Base-by-base conservation (phyloP, 2,329 filamentous ascomycete genomes). In the Ascosphaera acerosa region DNA sequence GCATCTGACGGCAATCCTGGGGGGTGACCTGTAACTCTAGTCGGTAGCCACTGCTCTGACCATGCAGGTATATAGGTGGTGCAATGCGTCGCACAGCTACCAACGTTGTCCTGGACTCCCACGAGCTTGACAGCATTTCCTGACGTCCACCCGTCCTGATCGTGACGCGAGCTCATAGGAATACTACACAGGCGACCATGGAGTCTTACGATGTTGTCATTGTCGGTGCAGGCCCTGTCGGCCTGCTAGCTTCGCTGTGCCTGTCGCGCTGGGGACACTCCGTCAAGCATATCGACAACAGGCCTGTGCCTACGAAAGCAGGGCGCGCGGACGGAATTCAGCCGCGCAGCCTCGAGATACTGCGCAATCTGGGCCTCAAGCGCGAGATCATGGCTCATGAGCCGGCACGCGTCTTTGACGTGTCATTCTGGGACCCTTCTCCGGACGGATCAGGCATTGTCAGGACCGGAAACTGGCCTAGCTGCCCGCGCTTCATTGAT, bases 261-360 rank as follows among this genome's bases (percentile, higher is more conserved):
- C 64, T 92, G 37, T 76, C 78, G 36, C 64, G 81, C 57, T 91
- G 81, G 78, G 82, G 82, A 14, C 92, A 91, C 61, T 80, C 70
- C 50, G 78, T 92, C 52, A 90, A 84, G 59, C 80, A 91, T 54
- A 80, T 58, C 18, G 55, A 59, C 34, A 41, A 49, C 2, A 57
- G 55, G 32, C 39, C 53, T 1, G 40, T 40, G 0, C 48, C 46
- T 1, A 37, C 55, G 6, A 50, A 53, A 37, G 48, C 50, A 1
- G 54, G 54, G 7, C 53, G 55, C 32, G 55, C 55, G 1, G 53
- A 55, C 36, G 54, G 52, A 0, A 39, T 57, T 3, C 52, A 55
- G 30, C 52, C 52, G 4, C 46, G 55, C 4, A 57, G 53, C 1
- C 41, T 57, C 3, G 55, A 58, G 35, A 48, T 55, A 4, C 36